These are phyloP conservation scores for Luzula sylvatica DNA, from an alignment of 176 grass and related monocot species.

Conservation along the genomic window DNA sequence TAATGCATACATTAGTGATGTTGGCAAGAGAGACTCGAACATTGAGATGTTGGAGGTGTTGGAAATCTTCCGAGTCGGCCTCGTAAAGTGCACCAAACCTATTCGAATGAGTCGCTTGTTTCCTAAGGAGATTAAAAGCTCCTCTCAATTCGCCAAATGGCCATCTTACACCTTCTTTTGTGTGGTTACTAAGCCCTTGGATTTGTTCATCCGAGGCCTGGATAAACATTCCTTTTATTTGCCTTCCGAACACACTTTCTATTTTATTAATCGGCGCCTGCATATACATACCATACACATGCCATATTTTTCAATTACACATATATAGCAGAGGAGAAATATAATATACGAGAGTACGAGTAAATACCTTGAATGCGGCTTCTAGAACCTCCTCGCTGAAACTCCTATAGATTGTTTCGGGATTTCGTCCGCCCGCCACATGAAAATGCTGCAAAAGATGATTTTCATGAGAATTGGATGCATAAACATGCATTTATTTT, in stretches of 20 bases:
- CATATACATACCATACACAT: neutral
- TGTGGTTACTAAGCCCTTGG: slow-evolving; percentile 29
- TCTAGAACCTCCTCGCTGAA: slow-evolving; percentile 58
- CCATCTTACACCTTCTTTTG: slow-evolving; percentile 15
- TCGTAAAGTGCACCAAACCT: slow-evolving; percentile 30
- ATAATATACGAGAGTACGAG: neutral
- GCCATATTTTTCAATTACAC: neutral
- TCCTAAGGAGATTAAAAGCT: slow-evolving; percentile 41
- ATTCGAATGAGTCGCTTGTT: slow-evolving; percentile 36
- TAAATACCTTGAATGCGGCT: slow-evolving; percentile 56
- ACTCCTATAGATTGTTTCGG: slow-evolving; percentile 37
- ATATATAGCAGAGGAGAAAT: neutral
- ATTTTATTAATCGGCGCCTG: slow-evolving; percentile 34
- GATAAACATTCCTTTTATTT: slow-evolving; percentile 32
- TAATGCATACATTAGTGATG: slow-evolving; percentile 44
- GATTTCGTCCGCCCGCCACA: slow-evolving; percentile 29
- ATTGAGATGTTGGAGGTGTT: slow-evolving; percentile 27
- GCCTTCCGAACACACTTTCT: slow-evolving; percentile 32
- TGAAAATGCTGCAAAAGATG: too few relatives aligned
- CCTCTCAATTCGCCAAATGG: slow-evolving; percentile 26
- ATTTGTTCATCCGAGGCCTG: slow-evolving; percentile 53
- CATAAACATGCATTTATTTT: neutral
- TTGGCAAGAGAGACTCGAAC: slow-evolving; percentile 40
- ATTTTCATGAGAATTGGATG: too few relatives aligned
- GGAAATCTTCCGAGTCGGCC: slow-evolving; percentile 36